These are phyloP conservation scores for Graphilbum fragrans DNA, from an alignment of 2,329 filamentous ascomycete species.

Conservation along the genomic window DNA sequence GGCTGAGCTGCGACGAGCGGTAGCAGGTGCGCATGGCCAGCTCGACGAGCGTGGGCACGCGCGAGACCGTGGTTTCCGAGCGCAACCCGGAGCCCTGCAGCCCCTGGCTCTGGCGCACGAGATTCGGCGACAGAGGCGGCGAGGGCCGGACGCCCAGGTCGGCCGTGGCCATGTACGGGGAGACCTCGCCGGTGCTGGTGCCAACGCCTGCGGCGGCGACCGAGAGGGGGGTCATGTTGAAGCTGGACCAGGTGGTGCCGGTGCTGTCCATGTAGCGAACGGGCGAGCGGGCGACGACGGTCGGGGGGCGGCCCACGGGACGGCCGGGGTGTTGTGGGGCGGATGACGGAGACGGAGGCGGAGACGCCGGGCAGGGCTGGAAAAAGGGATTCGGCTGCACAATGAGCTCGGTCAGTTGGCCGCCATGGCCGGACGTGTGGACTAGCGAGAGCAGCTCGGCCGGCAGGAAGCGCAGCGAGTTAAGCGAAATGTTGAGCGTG, in stretches of 20 bases:
- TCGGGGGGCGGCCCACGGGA: neutral
- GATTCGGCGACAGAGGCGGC: slow-evolving; percentile 3
- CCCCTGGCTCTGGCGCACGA: too few relatives aligned
- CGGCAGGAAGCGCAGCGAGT: slow-evolving; percentile 47
- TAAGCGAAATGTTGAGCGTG: slow-evolving; percentile 55
- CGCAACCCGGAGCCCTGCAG: neutral
- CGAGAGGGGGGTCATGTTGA: neutral
- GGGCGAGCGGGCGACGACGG: slow-evolving; percentile 7
- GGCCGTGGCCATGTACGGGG: slow-evolving; percentile 6
- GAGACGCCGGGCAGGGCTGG: slow-evolving; percentile 13
- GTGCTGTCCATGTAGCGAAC: slow-evolving; percentile 11
- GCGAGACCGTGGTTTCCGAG: neutral
- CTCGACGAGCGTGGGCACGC: slow-evolving; percentile 39
- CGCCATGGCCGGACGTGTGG: slow-evolving; percentile 15
- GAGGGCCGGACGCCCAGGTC: slow-evolving; percentile 1
- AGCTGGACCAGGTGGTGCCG: slow-evolving; percentile 4
- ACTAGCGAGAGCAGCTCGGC: slow-evolving; percentile 50
- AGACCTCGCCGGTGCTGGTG: neutral
- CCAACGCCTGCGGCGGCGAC: neutral
- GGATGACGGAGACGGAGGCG: too few relatives aligned
- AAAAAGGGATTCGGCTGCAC: slow-evolving; percentile 53
- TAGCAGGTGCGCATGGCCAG: slow-evolving; percentile 34
- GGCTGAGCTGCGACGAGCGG: slow-evolving; percentile 26
- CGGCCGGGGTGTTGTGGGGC: neutral
- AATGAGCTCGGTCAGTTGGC: slow-evolving; percentile 37